Evolutionary conservation across 2,329 filamentous ascomycete genomes (phyloP).

Genomic region (Pestalotiopsis sp.): DNA sequence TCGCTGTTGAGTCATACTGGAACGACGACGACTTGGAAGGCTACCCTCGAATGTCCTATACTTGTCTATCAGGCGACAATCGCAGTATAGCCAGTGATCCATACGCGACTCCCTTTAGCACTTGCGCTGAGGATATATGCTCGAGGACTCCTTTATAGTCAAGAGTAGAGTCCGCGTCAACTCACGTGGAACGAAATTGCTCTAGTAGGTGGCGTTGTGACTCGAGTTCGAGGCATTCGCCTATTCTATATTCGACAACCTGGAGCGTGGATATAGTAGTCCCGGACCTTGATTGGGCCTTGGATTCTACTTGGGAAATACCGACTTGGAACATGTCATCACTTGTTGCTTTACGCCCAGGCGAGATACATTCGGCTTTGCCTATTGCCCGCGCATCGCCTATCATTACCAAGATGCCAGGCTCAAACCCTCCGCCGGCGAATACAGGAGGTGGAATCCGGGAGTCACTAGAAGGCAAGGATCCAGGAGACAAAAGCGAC

Average conservation of each 20-base stretch:
- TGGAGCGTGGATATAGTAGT: neutral
- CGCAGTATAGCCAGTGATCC: constrained; percentile 7
- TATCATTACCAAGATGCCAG: constrained; percentile 45
- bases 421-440: constrained; percentile 39
- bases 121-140: too few species aligned
- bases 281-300: neutral
- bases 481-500: constrained; percentile 41
- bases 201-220: neutral
- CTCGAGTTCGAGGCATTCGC: neutral
- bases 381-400: constrained; percentile 40
- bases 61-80: constrained; percentile 14
- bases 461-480: constrained; percentile 41
- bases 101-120: too few species aligned
- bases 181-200: neutral
- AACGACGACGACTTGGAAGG: neutral
- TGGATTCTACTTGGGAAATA: neutral
- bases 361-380: constrained; percentile 39
- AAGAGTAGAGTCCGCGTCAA: neutral
- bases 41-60: neutral
- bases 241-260: neutral
- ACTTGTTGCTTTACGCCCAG: constrained; percentile 39
- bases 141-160: too few species aligned
- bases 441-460: constrained; percentile 43
- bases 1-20: neutral
- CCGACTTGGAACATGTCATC: constrained; percentile 43